These are phyloP conservation scores for Botrytis deweyae DNA, from an alignment of 2,329 filamentous ascomycete species.

Conservation along the genomic window DNA sequence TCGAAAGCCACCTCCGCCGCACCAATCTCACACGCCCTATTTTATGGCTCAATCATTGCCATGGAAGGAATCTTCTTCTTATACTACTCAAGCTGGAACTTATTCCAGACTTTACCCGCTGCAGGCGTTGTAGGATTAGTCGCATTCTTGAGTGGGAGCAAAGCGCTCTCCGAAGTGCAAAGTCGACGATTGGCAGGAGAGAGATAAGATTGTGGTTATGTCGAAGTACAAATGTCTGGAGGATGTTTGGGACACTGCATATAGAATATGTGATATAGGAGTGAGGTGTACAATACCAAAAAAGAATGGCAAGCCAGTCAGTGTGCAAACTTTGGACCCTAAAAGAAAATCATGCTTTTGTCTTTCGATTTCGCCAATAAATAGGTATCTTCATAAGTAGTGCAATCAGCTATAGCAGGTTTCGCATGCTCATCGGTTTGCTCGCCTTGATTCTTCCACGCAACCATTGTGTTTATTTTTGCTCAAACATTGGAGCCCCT, in stretches of 20 bases:
- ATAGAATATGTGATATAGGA: conserved; percentile 7
- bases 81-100: conserved; percentile 89
- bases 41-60: conserved; percentile 81
- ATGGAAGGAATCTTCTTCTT: conserved; percentile 93
- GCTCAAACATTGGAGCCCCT: background rate
- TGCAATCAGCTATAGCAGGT: background rate
- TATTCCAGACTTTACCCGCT: conserved; percentile 84
- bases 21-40: conserved; percentile 77
- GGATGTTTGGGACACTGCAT: conserved; percentile 6
- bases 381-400: conserved; percentile 13
- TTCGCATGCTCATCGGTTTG: background rate
- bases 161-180: conserved; percentile 91
- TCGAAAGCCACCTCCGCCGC: conserved; percentile 71
- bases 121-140: conserved; percentile 66
- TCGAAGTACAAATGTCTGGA: background rate
- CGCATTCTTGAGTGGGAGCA: conserved; percentile 81
- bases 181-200: conserved; percentile 71
- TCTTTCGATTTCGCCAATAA: conserved; percentile 4
- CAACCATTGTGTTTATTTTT: background rate
- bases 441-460: background rate
- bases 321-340: background rate
- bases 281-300: conserved; percentile 17
- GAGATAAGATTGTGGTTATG: conserved; percentile 26
- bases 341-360: background rate
- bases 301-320: background rate